A percentile compares a stretch with the other conserved stretches of the same genome.
These are phyloP conservation scores for Wallacemonas sp. DNA, from an alignment of 208 protist species.

Conservation along the genomic window DNA sequence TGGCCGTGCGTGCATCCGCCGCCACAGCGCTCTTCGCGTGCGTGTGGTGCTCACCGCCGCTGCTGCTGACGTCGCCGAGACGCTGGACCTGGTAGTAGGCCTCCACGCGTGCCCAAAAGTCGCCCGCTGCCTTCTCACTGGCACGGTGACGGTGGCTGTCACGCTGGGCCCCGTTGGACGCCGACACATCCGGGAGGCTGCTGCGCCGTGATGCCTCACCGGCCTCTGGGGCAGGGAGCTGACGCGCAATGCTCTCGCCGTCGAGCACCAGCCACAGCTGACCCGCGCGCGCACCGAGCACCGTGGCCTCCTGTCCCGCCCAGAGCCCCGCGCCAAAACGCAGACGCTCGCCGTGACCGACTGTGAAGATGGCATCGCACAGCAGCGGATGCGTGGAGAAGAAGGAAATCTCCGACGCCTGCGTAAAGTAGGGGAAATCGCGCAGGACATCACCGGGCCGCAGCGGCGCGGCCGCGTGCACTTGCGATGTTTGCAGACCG, in stretches of 20 bases:
- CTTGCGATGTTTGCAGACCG: slow-evolving; percentile 8
- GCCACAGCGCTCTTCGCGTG: neutral
- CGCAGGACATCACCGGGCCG: slow-evolving; percentile 60
- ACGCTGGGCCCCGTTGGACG: too few species aligned
- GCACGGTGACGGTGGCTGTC: too few species aligned
- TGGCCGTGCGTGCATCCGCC: neutral
- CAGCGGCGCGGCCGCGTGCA: slow-evolving; percentile 5
- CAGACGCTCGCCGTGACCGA: slow-evolving; percentile 60
- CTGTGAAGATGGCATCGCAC: slow-evolving; percentile 62
- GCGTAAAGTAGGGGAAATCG: slow-evolving; percentile 66
- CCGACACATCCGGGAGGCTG: too few species aligned
- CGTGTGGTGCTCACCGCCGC: neutral
- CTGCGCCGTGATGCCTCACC: too few species aligned
- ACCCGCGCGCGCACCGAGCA: slow-evolving; percentile 68
- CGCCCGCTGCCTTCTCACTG: too few species aligned
- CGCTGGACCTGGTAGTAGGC: slow-evolving; percentile 25
- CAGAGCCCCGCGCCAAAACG: slow-evolving; percentile 34
- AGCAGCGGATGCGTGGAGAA: slow-evolving; percentile 69
- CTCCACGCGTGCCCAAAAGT: slow-evolving; percentile 14
- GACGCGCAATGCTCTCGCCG: slow-evolving; percentile 34
- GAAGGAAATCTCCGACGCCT: slow-evolving; percentile 48
- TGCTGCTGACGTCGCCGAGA: neutral
- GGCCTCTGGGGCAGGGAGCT: slow-evolving; percentile 24
- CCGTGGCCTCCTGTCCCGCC: slow-evolving; percentile 25
- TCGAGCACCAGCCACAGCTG: slow-evolving; percentile 57